Base-by-base conservation (phyloP, 495 filamentous ascomycete genomes). In the Pseudotulostoma volvatum region DNA sequence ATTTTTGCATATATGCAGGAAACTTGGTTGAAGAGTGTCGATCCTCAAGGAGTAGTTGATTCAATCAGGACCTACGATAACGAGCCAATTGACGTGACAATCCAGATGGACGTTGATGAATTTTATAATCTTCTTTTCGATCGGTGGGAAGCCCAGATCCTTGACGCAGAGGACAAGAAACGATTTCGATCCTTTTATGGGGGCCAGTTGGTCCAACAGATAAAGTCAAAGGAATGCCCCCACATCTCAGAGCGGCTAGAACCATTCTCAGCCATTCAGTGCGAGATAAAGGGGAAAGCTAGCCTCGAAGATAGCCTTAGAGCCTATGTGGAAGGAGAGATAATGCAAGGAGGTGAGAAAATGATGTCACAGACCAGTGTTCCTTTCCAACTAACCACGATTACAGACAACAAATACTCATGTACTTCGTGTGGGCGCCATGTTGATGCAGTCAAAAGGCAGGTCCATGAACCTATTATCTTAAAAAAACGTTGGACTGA, bases 31-130 rank as follows among this genome's bases (percentile, higher is more conserved):
- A 84, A 79, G 46, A 75, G 61, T 31, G 70, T 84, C 13, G 82
- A 86, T 41, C 80, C 90, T 0, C 60, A 69, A 30, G 70, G 71
- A 0, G 75, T 90, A 35, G 83, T 88, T 18, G 65, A 66, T 15
- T 73, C 71, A 23, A 81, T 95, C 48, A 75, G 71, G 38, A 90
- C 81, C 0, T 88, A 90, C 46, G 86, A 93, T 18, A 80, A 85
- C 34, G 65, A 76, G 13, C 64, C 70, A n/a, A 87, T 96, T 36
- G 86, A 96, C 56, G 76, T 88, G 18, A 75, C 74, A 14, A 68
- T 82, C 31, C 92, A 96, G 52, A 95, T 96, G 84, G 90, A 99
- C 51, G 92, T 94, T 9, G 92, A 96, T 45, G 86, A 94, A 50
- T 99, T 96, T 54, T 96, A 90, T 59, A 93, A 90, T 48, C 66